Conservation (phyloP, 805 yeast species). For the Schizosaccharomyces octosporus region DNA sequence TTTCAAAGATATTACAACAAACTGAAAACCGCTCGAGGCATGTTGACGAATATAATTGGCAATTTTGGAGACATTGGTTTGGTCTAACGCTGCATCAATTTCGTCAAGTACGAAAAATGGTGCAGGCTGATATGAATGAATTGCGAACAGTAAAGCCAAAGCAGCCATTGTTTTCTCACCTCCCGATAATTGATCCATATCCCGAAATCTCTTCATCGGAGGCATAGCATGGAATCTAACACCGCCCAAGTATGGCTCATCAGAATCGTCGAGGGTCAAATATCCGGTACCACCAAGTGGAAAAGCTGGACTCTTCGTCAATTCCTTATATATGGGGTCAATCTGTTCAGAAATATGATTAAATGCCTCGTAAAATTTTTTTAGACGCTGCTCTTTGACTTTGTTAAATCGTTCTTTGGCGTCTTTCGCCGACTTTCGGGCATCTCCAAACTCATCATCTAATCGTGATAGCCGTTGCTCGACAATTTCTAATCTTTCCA, state of each 20-base stretch:
- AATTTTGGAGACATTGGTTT: slow-evolving; percentile 59
- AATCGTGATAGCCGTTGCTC: slow-evolving; percentile 32
- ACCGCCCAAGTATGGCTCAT: slow-evolving; percentile 63
- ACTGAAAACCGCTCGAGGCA: slow-evolving; percentile 60
- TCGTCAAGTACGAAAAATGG: slow-evolving; percentile 93
- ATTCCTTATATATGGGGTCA: slow-evolving; percentile 59
- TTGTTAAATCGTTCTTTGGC: slow-evolving; percentile 31
- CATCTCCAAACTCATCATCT: slow-evolving; percentile 37
- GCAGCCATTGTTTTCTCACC: slow-evolving; percentile 97
- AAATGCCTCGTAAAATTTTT: slow-evolving; percentile 43
- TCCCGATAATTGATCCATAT: slow-evolving; percentile 79
- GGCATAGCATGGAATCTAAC: slow-evolving; percentile 86
- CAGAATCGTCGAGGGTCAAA: slow-evolving; percentile 63
- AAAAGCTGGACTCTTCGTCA: slow-evolving; percentile 45
- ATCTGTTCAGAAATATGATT: slow-evolving; percentile 49
- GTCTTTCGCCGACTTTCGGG: slow-evolving; percentile 35
- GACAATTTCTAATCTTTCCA: slow-evolving; percentile 48
- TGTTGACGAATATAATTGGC: slow-evolving; percentile 64
- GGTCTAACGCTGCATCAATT: slow-evolving; percentile 93
- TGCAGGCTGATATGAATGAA: slow-evolving; percentile 74
- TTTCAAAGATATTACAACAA: slow-evolving; percentile 79
- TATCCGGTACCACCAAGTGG: slow-evolving; percentile 88
- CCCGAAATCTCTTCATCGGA: slow-evolving; percentile 77
- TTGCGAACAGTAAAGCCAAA: slow-evolving; percentile 67
- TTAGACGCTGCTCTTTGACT: slow-evolving; percentile 30